phyloP scores from a whole-genome alignment of 2,329 filamentous ascomycete species.

The Aspergillus niger region DNA sequence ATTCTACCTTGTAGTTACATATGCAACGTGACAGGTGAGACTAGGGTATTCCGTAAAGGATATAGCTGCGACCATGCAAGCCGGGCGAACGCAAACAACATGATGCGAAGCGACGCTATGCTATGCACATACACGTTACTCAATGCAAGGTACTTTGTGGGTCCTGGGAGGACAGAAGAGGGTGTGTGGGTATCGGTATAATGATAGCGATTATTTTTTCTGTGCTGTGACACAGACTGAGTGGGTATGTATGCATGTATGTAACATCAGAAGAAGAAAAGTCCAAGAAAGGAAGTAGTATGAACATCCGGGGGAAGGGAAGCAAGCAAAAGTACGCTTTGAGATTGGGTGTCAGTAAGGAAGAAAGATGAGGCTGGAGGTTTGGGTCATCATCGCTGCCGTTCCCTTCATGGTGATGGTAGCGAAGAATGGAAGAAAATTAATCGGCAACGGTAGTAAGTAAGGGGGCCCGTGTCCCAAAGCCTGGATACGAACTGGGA shows the following conservation, averaged over 20 bases:
- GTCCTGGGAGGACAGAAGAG: not conserved
- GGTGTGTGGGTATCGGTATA: not conserved
- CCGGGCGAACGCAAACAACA: not conserved
- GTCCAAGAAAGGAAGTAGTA: not conserved
- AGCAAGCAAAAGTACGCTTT: not conserved
- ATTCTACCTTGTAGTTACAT: too few species aligned
- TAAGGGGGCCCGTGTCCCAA: not conserved
- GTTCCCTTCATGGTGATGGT: not conserved
- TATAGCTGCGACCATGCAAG: too few species aligned
- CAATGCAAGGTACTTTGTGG: not conserved
- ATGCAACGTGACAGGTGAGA: too few species aligned
- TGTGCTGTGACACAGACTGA: not conserved
- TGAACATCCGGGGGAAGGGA: not conserved
- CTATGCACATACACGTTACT: not conserved
- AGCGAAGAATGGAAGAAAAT: not conserved
- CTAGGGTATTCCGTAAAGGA: too few species aligned
- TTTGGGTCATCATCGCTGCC: constrained; percentile 12
- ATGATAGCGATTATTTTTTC: not conserved
- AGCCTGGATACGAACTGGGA: not conserved
- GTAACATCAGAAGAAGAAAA: not conserved
- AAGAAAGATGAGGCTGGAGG: constrained; percentile 18
- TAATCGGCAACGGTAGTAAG: not conserved
- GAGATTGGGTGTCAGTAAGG: constrained; percentile 15
- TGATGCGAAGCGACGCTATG: too few species aligned
- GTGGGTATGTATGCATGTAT: not conserved